Evolutionary conservation across 805 yeast genomes (phyloP).

Genomic region (Candida ipomoeae): DNA sequence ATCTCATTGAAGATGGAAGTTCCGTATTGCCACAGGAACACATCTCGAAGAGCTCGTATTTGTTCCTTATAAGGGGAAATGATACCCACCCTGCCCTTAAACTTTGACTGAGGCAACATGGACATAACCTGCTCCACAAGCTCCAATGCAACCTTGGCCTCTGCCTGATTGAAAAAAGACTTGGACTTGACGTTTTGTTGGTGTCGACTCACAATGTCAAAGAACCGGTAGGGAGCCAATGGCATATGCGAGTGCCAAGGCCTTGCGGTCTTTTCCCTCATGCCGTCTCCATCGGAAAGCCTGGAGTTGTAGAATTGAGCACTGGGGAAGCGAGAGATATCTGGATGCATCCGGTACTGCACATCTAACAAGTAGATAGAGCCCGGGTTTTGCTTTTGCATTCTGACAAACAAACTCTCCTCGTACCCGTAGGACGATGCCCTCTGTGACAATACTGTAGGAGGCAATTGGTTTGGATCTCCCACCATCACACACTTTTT

Average conservation of each 20-base stretch:
- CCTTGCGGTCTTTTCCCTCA: constrained; percentile 54
- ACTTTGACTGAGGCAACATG: constrained; percentile 46
- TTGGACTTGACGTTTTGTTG: constrained; percentile 58
- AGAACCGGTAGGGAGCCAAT: constrained; percentile 75
- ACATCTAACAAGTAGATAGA: constrained; percentile 75
- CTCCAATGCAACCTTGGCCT: constrained; percentile 70
- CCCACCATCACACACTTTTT: constrained; percentile 94
- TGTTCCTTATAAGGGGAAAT: constrained; percentile 96
- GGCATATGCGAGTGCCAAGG: constrained; percentile 67
- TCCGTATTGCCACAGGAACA: constrained; percentile 62
- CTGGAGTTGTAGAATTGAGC: constrained; percentile 70
- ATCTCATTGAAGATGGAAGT: constrained; percentile 56
- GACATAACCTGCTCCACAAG: constrained; percentile 50
- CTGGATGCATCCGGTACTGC: constrained; percentile 98
- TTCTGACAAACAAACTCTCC: constrained; percentile 89
- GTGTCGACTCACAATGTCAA: constrained; percentile 61
- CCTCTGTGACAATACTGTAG: constrained; percentile 86
- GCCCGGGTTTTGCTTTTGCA: constrained; percentile 63
- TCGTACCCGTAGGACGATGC: constrained; percentile 81
- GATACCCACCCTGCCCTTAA: constrained; percentile 76
- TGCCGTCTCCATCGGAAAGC: constrained; percentile 74
- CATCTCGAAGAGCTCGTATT: constrained; percentile 51
- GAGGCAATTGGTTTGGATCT: constrained; percentile 97
- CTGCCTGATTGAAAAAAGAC: constrained; percentile 68
- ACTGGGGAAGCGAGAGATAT: constrained; percentile 83